phyloP scores from a whole-genome alignment of 306 rosid species.

The Cyclanthera cordifolia region DNA sequence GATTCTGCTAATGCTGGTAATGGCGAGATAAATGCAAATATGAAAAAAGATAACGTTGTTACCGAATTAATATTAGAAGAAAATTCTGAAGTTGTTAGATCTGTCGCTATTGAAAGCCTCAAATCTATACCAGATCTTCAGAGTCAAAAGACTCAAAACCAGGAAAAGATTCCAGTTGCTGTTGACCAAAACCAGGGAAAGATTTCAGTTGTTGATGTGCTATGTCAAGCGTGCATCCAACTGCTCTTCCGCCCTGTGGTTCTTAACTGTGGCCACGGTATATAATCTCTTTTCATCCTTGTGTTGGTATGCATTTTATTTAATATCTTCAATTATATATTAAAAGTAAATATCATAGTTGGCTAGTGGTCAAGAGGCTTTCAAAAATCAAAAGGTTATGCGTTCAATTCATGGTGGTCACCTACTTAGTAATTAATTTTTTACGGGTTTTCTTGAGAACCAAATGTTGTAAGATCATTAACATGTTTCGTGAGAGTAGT shows the following conservation, averaged over 20 bases:
- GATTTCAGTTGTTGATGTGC: constrained; percentile 48
- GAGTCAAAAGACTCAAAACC: constrained; percentile 12
- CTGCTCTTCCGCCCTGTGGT: constrained; percentile 59
- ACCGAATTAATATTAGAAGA: constrained; percentile 15
- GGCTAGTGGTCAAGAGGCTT: no score
- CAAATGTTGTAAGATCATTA: no score
- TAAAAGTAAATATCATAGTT: no score
- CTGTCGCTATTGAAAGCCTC: constrained; percentile 18
- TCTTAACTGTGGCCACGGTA: constrained; percentile 92
- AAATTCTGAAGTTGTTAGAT: constrained; percentile 20
- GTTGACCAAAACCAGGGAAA: no score
- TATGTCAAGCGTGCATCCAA: constrained; percentile 55
- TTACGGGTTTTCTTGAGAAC: no score
- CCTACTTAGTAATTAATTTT: no score
- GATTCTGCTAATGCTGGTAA: constrained; percentile 17
- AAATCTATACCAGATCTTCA: constrained; percentile 15
- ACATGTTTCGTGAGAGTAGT: no score
- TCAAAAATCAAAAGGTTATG: no score
- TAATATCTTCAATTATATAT: background rate
- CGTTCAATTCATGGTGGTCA: no score
- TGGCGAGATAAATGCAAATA: constrained; percentile 18
- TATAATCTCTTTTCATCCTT: background rate
- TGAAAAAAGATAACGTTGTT: background rate
- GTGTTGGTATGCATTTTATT: constrained; percentile 3
- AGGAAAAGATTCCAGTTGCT: constrained; percentile 29